Base-by-base conservation (phyloP, 208 protist genomes). In the Leishmania gerbilli region DNA sequence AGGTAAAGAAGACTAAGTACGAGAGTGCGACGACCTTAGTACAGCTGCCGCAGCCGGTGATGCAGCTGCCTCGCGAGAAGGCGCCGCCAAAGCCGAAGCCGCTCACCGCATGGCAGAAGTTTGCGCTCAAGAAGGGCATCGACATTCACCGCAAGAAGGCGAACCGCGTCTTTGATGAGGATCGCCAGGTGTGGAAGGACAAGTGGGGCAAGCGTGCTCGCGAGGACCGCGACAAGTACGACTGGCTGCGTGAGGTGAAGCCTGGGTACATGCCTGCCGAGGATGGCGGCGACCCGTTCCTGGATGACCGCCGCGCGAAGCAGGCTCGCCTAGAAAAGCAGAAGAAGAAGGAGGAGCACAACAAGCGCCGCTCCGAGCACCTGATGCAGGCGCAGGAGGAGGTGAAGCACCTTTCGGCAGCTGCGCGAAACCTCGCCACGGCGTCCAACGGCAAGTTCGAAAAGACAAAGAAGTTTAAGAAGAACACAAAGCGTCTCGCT, bases 401-500 rank as follows among this genome's bases (percentile, higher is more conserved):
- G 86, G 93, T 97, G 51, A 95, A 93, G 81, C 91, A 95, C 85
- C 87, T 98, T 34, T 80, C 85, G 34, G 86, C 91, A 21, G 91
- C 91, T 15, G 80, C 93, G 42, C 87, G 86, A 76, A 87, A 93
- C 76, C 84, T 98, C 37, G 75, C 93, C 71, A 98, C 96, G 4
- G 96, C 94, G 19, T 98, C 95, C n/a, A 98, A 97, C 80, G 94
- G 94, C 37, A 98, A 98, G 86, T 98, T 97, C 76, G 94, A 98
- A 55, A 92, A 92, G 83, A 86, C 79, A 11, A 91, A 88, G 76
- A 79, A 76, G 56, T 90, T 95, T 75, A 92, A 91, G 80, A 95
- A 95, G 81, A 87, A 83, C 76, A 81, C 76, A 27, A 93, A 91
- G 84, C 87, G 82, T 71, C 81, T 91, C 74, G 74, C 81, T 8